A percentile compares a stretch with the other conserved stretches of the same genome.
These are phyloP conservation scores for Candida coleopterorum DNA, from an alignment of 805 yeast species.

Conservation along the genomic window DNA sequence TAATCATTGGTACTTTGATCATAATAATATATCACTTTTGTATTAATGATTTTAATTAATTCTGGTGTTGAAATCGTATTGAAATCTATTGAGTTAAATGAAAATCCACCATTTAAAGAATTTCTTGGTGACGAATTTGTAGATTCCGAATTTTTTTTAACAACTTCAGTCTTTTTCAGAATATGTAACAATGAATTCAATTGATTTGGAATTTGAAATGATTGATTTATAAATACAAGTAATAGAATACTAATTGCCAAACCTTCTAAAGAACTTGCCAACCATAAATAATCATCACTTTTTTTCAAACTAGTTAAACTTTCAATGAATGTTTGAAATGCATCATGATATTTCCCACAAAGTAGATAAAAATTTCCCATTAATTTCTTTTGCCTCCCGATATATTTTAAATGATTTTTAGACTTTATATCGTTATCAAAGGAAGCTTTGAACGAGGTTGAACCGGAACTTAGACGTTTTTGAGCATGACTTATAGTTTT, in stretches of 20 bases:
- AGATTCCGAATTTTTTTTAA: neutral
- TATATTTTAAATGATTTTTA: slow-evolving; percentile 41
- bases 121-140: slow-evolving; percentile 28
- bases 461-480: slow-evolving; percentile 39
- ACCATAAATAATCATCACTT: slow-evolving; percentile 78
- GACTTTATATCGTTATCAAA: slow-evolving; percentile 19
- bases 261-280: slow-evolving; percentile 83
- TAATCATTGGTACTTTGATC: slow-evolving; percentile 47
- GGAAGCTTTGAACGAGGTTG: slow-evolving; percentile 31
- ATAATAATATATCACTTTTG: slow-evolving; percentile 25
- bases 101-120: slow-evolving; percentile 23
- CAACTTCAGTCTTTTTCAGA: slow-evolving; percentile 6
- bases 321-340: slow-evolving; percentile 70
- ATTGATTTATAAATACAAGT: slow-evolving; percentile 50
- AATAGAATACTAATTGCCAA: slow-evolving; percentile 62
- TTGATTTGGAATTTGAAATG: slow-evolving; percentile 44
- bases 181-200: slow-evolving; percentile 28
- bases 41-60: slow-evolving; percentile 24
- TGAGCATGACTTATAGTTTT: slow-evolving; percentile 38
- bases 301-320: slow-evolving; percentile 56
- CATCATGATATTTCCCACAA: slow-evolving; percentile 73
- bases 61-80: slow-evolving; percentile 27
- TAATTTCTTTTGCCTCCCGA: slow-evolving; percentile 72
- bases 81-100: slow-evolving; percentile 16
- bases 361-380: slow-evolving; percentile 72